Base-by-base conservation (phyloP, 441 rosid species). In the Hypseocharis bilobata region DNA sequence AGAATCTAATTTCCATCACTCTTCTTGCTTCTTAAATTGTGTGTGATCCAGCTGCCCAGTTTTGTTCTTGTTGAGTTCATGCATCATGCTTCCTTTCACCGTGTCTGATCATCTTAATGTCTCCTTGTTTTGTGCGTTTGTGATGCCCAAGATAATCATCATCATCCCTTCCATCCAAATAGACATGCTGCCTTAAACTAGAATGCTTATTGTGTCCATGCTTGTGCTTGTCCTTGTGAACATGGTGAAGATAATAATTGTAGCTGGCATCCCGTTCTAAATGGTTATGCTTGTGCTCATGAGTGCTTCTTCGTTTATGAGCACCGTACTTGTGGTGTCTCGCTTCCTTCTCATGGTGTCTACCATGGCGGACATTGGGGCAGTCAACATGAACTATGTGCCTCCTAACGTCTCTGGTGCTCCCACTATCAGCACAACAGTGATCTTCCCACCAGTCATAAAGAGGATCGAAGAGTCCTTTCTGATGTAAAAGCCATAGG, bases 361-460 rank as follows among this genome's bases (percentile, higher is more conserved):
- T 72, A 56, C 27, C 66, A 72, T 74, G 74, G n/a, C n/a, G n/a
- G n/a, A n/a, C 42, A 57, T 20, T 72, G 58, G 22, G 62, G n/a
- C 19, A 72, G 56, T 74, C 40, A 38, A 30, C 63, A 30, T 59
- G 62, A 57, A 52, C 65, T 20, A 62, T 28, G 52, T 67, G 78
- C 38, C 81, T 65, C 10, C 17, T 36, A 23, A 14, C 36, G 55
- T 70, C 57, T 58, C 70, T 64, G 58, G 34, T 40, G 51, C 63
- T 65, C 20, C 64, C 69, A 47, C 75, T 66, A 42, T 77, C 77
- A 27, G 68, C 60, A 55, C 60, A 70, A 69, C 80, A 77, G 72
- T 80, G 84, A 68, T 91, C 92, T 64, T 89, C 93, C 82, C 87
- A 88, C 93, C 95, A 89, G 70, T 88, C 90, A 75, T 83, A 84